Conservation (phyloP, 208 protist species). For the Trypanosoma theileri region DNA sequence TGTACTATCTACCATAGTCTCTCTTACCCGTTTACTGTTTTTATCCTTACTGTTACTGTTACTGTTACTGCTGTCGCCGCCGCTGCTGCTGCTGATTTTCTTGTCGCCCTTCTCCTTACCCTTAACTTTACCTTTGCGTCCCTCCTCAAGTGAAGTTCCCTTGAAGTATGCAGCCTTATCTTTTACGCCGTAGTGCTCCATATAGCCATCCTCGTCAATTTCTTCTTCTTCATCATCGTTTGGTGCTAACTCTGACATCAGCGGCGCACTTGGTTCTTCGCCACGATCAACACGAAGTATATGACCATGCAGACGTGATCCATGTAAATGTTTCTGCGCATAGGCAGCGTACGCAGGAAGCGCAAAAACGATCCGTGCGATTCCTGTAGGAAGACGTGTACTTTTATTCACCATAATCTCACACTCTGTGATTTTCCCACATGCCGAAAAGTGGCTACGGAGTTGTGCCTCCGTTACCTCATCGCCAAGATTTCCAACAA, state of each 20-base stretch:
- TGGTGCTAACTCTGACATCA: constrained; percentile 44
- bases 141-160: constrained; percentile 68
- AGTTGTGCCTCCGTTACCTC: constrained; percentile 78
- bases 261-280: constrained; percentile 69
- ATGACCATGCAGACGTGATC: constrained; percentile 74
- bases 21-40: constrained; percentile 25
- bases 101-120: constrained; percentile 6
- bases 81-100: not conserved
- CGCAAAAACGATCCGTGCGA: constrained; percentile 74
- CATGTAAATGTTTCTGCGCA: constrained; percentile 79
- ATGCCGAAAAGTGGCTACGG: constrained; percentile 72
- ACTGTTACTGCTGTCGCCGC: no score
- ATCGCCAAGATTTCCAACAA: constrained; percentile 81
- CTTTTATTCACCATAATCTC: constrained; percentile 79
- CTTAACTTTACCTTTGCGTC: constrained; percentile 19
- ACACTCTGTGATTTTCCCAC: constrained; percentile 62
- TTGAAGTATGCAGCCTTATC: constrained; percentile 83
- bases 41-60: no score
- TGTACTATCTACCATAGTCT: constrained; percentile 10
- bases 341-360: constrained; percentile 83
- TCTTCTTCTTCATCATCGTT: constrained; percentile 48
- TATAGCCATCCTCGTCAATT: constrained; percentile 76
- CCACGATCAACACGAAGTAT: constrained; percentile 85
- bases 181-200: constrained; percentile 70
- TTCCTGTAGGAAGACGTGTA: constrained; percentile 73